These are phyloP conservation scores for Gelatoporia subvermispora DNA, from an alignment of 768 basidiomycete genomes.

Conservation along the genomic window DNA sequence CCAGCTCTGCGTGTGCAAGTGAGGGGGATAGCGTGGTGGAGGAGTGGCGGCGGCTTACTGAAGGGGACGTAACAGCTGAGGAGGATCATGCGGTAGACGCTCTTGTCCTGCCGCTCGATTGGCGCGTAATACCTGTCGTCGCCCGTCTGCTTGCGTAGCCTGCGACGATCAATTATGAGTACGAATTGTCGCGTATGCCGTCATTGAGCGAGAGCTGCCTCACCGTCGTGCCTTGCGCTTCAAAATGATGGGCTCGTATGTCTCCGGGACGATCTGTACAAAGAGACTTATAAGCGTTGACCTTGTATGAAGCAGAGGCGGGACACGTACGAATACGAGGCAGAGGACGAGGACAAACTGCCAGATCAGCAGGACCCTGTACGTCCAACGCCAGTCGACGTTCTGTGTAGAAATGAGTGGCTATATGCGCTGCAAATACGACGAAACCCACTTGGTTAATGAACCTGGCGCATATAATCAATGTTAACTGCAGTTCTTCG, in stretches of 20 bases:
- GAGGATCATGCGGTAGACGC: slow-evolving; percentile 42
- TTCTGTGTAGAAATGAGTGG: slow-evolving; percentile 30
- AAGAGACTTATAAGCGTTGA: not conserved
- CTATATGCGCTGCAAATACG: no score
- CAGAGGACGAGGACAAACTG: slow-evolving; percentile 46
- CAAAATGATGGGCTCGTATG: slow-evolving; percentile 57
- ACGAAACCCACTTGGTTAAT: slow-evolving; percentile 41
- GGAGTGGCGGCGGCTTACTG: slow-evolving; percentile 37
- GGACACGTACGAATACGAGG: slow-evolving; percentile 45
- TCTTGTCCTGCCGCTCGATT: slow-evolving; percentile 45
- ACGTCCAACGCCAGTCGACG: slow-evolving; percentile 73
- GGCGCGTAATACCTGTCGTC: slow-evolving; percentile 54
- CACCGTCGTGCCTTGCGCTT: slow-evolving; percentile 56
- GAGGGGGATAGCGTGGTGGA: not conserved
- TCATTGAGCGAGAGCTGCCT: no score
- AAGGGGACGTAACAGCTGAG: slow-evolving; percentile 70
- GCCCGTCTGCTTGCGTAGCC: slow-evolving; percentile 52
- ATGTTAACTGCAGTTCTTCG: not conserved
- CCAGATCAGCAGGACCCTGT: slow-evolving; percentile 69
- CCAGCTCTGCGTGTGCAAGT: slow-evolving; percentile 40
- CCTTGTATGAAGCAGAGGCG: not conserved
- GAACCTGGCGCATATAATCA: slow-evolving; percentile 38
- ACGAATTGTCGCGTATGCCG: no score
- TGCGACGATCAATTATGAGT: slow-evolving; percentile 16
- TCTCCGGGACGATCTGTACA: slow-evolving; percentile 63